Evolutionary conservation across 768 basidiomycete species (phyloP).

Genomic region (Phylloporus arenicola): DNA sequence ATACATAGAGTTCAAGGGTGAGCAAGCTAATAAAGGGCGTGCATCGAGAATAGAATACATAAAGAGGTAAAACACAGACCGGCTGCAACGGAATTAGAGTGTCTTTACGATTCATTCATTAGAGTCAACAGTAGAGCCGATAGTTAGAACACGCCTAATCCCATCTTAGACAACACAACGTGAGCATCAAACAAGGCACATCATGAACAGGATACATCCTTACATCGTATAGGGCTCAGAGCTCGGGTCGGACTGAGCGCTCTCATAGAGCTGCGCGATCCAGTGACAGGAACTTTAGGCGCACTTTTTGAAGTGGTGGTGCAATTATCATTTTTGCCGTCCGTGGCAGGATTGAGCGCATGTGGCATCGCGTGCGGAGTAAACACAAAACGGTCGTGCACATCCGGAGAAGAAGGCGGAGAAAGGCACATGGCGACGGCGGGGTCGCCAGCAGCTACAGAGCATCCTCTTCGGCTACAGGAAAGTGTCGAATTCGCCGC

Average conservation of each 20-base stretch:
- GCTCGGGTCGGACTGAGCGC: constrained; percentile 32
- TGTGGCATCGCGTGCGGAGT: constrained; percentile 3
- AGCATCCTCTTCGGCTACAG: constrained; percentile 15
- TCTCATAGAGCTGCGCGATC: constrained; percentile 16
- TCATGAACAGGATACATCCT: neutral
- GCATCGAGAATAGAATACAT: neutral
- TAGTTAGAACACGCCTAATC: constrained; percentile 25
- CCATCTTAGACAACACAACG: constrained; percentile 16
- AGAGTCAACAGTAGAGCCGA: constrained; percentile 10
- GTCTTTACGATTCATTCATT: constrained; percentile 8
- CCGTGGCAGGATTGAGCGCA: neutral
- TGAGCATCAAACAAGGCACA: constrained; percentile 1
- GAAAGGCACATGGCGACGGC: constrained; percentile 25
- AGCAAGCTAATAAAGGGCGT: neutral
- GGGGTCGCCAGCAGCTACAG: constrained; percentile 2
- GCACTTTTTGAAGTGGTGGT: neutral
- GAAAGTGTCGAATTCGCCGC: neutral
- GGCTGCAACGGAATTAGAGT: neutral
- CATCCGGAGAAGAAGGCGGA: constrained; percentile 16
- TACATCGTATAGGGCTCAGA: constrained; percentile 20
- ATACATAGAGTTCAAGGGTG: neutral
- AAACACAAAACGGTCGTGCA: neutral
- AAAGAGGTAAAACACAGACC: neutral
- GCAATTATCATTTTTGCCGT: neutral
- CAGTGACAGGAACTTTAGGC: neutral